A percentile compares a stretch with the other conserved stretches of the same genome.
phyloP scores from a whole-genome alignment of 73 alveolate genomes.

The Paramecium sonneborni region DNA sequence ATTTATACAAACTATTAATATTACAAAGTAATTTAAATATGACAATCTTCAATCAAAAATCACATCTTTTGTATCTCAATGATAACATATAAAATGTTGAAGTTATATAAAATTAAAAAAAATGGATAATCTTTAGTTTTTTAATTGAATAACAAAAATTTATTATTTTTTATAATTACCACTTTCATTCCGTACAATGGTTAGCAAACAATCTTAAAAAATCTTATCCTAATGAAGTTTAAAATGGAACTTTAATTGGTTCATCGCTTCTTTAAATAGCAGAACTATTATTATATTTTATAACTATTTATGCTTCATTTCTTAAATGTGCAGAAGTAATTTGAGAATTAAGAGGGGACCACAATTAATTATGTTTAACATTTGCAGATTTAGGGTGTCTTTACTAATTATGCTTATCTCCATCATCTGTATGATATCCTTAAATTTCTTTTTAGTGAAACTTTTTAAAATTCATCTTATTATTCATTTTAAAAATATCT shows the following conservation, averaged over 20 bases:
- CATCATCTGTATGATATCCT: constrained; percentile 46
- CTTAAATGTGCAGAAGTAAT: not conserved
- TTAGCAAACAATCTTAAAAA: constrained; percentile 43
- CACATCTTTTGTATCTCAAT: not conserved
- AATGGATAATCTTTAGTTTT: not conserved
- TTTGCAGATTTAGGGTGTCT: constrained; percentile 45
- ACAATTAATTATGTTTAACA: not conserved
- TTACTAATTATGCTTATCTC: not conserved
- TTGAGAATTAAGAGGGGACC: constrained; percentile 31
- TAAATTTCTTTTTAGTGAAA: not conserved
- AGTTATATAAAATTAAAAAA: not conserved
- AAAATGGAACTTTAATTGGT: constrained; percentile 51
- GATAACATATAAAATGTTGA: not conserved
- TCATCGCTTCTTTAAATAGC: not conserved
- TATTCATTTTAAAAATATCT: constrained; percentile 43
- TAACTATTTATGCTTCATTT: constrained; percentile 35
- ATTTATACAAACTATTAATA: not conserved
- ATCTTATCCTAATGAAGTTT: constrained; percentile 55
- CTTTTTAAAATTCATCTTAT: not conserved
- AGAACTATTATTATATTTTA: constrained; percentile 35
- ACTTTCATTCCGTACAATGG: not conserved
- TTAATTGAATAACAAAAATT: not conserved
- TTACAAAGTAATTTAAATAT: not conserved
- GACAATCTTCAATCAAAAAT: not conserved
- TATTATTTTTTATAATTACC: not conserved